Evolutionary conservation across 2,329 filamentous ascomycete genomes (phyloP), one percentile per base, ranked within the genome.

Genomic region (Claviceps arundinis): DNA sequence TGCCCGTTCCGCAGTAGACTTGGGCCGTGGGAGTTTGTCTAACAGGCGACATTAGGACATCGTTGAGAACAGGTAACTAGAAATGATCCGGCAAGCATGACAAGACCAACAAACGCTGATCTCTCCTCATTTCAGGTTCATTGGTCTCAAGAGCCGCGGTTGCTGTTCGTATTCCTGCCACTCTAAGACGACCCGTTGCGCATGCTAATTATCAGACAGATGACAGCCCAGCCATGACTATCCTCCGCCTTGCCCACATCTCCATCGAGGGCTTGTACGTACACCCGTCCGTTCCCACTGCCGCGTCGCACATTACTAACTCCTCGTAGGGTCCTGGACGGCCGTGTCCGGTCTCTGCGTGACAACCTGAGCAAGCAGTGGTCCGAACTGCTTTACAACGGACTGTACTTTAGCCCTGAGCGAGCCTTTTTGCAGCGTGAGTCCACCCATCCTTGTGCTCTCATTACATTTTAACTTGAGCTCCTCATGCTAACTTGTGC

Each of bases 221-320:
- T 26, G 50, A 51, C 50, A 51, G 19, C 37, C 50, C 50, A 9
- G 50, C 37, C 43, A 40, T 51, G 50, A 51, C 50, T 13, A 51
- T 51, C 4, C 43, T 47, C n/a, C 43, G 43, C 7, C 43, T 37
- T 14, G 50, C 50, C 7, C 50, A 51, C 37, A 34, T 46, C n/a
- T 40, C 34, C 34, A 40, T 51, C 9, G 50, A 51, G n/a, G 50
- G 44, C 43, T 44, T 51, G 37, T 48, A 48, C 8, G 47, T 17
- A n/a, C 47, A 40, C 8, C 13, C 16, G 24, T 38, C 11, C 24
- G 19, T 19, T 17, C 13, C 11, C 19, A 24, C 37, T 16, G 37
- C 13, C 8, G 8, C 1, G 19, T 24, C 26, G 9, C 7, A 6
- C 7, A 19, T 7, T 24, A 40, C 22, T 48, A 7, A 48, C 9